Base-by-base conservation (phyloP, 805 yeast genomes). In the Hanseniaspora valbyensis region DNA sequence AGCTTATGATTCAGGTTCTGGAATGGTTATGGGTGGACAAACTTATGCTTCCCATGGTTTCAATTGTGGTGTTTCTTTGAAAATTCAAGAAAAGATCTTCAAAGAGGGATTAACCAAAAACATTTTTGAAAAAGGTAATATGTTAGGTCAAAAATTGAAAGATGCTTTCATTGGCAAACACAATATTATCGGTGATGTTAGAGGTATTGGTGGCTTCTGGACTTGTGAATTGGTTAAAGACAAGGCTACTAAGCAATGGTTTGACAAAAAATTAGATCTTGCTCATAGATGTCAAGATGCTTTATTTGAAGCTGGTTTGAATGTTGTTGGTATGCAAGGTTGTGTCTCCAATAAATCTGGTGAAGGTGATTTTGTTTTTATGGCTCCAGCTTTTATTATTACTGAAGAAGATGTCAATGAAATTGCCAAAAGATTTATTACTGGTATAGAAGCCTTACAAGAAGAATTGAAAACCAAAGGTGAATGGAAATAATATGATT, bases 201-300 rank as follows among this genome's bases (percentile, higher is more conserved):
- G 84, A 63, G 84, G 84, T 51, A 66, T 75, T 52, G 83, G 83
- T 53, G 74, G 76, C 30, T 78, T 78, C 62, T 69, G 80, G 72
- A 66, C 77, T 3, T 58, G 78, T 40, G 83, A 78, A 62, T 65
- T 76, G 43, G 81, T 77, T 52, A 69, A 74, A 56, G 70, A 77
- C 58, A 73, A 69, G 53, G 61, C 57, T 10, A 71, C 80, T 16
- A 77, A 75, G 57, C 74, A 74, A 58, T 66, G 72, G 16, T 75
- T 75, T 54, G 68, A 65, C 25, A 60, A 66, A 32, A 56, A 60
- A 18, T 50, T 65, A 33, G 62, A 65, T 42, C 61, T 71, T 39
- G 74, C 70, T 33, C 61, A 65, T 45, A 57, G 60, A 30, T 57
- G 68, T 33, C 58, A 64, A 54, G 58, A 58, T 22, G 54, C 56